Base-by-base conservation (phyloP, 768 basidiomycete genomes). In the Pleurotus cornucopiae region DNA sequence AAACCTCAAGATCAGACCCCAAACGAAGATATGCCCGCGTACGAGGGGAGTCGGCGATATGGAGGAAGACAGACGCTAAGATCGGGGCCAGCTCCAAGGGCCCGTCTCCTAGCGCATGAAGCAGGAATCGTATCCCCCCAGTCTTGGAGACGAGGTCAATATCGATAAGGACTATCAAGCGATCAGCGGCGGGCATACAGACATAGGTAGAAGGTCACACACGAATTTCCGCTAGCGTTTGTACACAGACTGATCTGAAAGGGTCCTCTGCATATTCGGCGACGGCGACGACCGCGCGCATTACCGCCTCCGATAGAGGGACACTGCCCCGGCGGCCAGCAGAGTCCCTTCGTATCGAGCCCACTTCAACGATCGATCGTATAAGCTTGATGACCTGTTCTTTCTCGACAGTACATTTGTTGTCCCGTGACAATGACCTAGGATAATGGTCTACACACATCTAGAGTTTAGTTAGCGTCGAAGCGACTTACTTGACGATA, bases 261-360 rank as follows among this genome's bases (percentile, higher is more conserved):
- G 89, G 86, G 63, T 98, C 97, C 61, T 98, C 97, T 7, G 82
- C 77, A 56, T 93, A 89, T 67, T 99, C 97, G 0, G 95, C 94
- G 11, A 97, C 83, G 6, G 95, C 91, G 40, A 98, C 84, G n/a
- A 98, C 73, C 9, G 92, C 90, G 30, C 97, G 83, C 73, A 98
- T 83, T 49, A 94, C 80, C 25, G 85, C 74, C 62, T 90, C 85
- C 5, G 89, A 86, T 49, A 94, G 67, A 11, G 85, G 85, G 3
- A 88, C 79, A 2, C 67, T 67, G 9, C 78, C 77, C 7, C 75
- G 66, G 7, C 74, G 76, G 39, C 71, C 71, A 18, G 72, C 71
- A 23, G 79, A 73, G 41, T 82, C 77, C 20, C 68, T 73, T 43
- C 76, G 74, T 49, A 82, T 78, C 11, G 86, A 84, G 11, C 89